Base-by-base conservation (phyloP, 108 stramenopile species). In the Craspedostauros australis region DNA sequence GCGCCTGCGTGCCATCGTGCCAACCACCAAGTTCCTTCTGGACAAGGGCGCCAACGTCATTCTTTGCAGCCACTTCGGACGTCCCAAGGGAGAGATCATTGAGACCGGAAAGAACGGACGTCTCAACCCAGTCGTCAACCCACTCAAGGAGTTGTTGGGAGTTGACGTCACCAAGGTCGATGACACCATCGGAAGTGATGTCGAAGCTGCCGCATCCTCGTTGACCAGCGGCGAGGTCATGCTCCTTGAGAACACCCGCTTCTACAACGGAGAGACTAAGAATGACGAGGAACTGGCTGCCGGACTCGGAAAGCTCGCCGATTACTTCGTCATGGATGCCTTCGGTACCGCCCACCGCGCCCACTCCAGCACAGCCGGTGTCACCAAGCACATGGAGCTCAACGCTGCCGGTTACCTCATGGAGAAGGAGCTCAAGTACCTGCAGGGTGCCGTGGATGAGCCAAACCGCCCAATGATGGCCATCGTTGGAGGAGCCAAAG, bases 331-430 rank as follows among this genome's bases (percentile, higher is more conserved):
- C 38, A 98, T 95, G 86, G 99, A 99, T 68, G 99, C 99, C 28
- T 99, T 99, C 62, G 99, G 99, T 24, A 99, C 99, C 25, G 96
- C 99, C 21, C 99, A 98, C 70, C 86, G 99, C 19, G 99, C 96
- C 7, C 99, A 99, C 73, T 87, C 84, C 41, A 94, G 93, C 34
- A 99, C 95, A 22, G 99, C 84, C 34, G 99, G 99, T 38, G 95
- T 99, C 6, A 72, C 83, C 0, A 46, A 68, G 4, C 70, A 77
- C 65, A 78, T 91, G 70, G 71, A 91, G 40, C 34, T 79, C 25
- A 72, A 71, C 38, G 93, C 84, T 16, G 93, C 92, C 27, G 94
- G 94, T 39, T 89, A 79, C 44, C 52, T 94, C 14, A 54, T 98
- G 19, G 89, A 93, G 38, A 95, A 98, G 79, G 98, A 99, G 68